Conservation (phyloP, 768 basidiomycete genomes). For the Mycena rosella region DNA sequence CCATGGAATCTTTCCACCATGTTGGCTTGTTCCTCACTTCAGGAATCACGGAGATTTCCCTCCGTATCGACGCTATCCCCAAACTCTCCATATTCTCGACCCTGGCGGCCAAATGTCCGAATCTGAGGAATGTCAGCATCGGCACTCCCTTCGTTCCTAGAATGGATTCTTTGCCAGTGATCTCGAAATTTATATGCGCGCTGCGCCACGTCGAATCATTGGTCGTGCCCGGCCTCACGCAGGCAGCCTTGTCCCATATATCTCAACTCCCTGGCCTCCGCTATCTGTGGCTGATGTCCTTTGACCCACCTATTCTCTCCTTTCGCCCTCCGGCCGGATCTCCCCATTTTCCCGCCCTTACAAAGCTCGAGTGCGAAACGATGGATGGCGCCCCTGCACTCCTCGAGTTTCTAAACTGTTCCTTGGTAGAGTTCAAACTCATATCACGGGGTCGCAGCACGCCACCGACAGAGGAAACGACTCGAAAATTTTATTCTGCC, state of each 20-base stretch:
- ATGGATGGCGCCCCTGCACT: background rate
- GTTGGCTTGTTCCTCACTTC: conserved; percentile 11
- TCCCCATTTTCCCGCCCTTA: conserved; percentile 7
- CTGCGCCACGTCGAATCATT: conserved; percentile 1
- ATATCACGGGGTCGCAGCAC: background rate
- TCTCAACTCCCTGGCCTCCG: background rate
- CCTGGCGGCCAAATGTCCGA: background rate
- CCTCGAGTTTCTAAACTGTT: background rate
- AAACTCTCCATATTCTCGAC: background rate
- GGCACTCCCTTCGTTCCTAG: background rate
- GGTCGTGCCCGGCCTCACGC: background rate
- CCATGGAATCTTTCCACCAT: background rate
- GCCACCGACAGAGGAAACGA: background rate
- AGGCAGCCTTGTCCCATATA: background rate
- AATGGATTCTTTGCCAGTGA: background rate
- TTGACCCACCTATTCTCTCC: background rate
- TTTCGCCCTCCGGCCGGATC: no score
- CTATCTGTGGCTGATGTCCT: background rate
- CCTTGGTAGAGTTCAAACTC: background rate
- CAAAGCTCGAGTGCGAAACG: background rate
- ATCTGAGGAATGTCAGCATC: background rate
- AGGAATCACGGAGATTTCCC: background rate
- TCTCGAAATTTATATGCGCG: background rate
- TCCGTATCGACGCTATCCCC: background rate
- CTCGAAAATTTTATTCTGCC: background rate